Evolutionary conservation across 2,329 filamentous ascomycete genomes (phyloP), one percentile per base, ranked within the genome.

Genomic region (Tolypocladium tundrense): DNA sequence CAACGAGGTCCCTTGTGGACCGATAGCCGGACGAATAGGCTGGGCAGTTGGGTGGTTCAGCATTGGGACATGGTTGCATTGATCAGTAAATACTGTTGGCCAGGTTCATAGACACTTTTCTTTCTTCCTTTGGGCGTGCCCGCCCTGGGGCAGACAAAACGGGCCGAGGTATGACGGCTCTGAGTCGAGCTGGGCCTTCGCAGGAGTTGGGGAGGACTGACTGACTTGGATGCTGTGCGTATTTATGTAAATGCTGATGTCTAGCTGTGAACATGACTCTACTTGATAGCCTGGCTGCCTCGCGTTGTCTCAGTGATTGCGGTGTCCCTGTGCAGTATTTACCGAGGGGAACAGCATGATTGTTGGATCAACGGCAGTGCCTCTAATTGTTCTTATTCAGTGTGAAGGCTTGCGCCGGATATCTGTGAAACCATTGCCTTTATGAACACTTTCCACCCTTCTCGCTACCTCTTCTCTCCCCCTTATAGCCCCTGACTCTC

Each of bases 401-500:
- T 1, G 31, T n/a, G 19, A n/a, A 21, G 48, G 48, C 48, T 51
- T 35, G 31, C 48, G 48, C 48, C 31, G 19, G 48, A 50, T 51
- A n/a, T 51, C 37, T 39, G 37, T 13, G 14, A 39, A 39, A 16
- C 5, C 5, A 16, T 14, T 16, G 37, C 35, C 35, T 14, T 0
- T 16, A 1, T 1, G 27, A 31, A 31, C 6, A 31, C 5, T 1
- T 16, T 13, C 5, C 5, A 14, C 11, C 35, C 37, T 14, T 39
- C 37, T 35, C 31, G 16, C 4, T 14, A 10, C 19, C 9, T 4
- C 8, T 24, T 10, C 19, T 9, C 4, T 19, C 16, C 2, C 2
- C 1, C 21, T 54, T 24, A 59, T 1, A 59, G 42, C 31, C 51
- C 54, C 24, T 57, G 58, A 33, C 55, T 59, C 19, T 59, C 63